Evolutionary conservation across 116 monocot species (phyloP), one percentile per base, ranked within the genome.

Genomic region (Posidonia oceanica): DNA sequence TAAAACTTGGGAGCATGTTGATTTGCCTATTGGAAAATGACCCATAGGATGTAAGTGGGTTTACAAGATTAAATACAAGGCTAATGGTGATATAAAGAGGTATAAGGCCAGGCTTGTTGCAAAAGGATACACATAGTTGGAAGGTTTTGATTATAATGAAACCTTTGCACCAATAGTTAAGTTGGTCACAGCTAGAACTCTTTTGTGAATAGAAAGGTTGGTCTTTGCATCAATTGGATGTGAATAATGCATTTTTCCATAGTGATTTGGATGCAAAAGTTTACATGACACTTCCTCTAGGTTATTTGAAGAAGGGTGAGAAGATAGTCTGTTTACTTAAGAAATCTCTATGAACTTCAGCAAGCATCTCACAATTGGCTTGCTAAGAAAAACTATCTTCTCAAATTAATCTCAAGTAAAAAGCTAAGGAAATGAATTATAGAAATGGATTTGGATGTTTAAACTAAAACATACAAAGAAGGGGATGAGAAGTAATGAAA

Each of bases 21-120:
- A 15, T 17, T 42, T 70, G 3, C 70, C 70, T 36, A 12, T 4
- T 8, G 59, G 29, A 13, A 14, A 42, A 2, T 14, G 40, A 57
- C 14, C 58, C 1, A 70, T 70, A 16, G 58, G 70, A 70, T 59
- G 58, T 12, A 70, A 70, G 39, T 70, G 70, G 70, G 70, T 59
- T 20, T 70, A 58, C 40, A 70, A 40, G 16, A 6, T 7, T 5
- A 70, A 58, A 39, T 59, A 20, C 17, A 68, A 36, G 2, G 5
- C 68, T 14, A 52, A 54, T 68, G 68, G 68, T 0, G 7, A 51
- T 22, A 13, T 68, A 48, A 3, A 51, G 0, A 6, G 18, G 13
- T 68, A 53, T 15, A 68, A 68, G 52, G 68, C 68, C 2, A 41
- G 68, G 8, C 14, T 68, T 11, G 70, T 70, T 12, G 70, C 56